These are phyloP conservation scores for Neurospora discreta DNA, from an alignment of 495 filamentous ascomycete species.

Conservation along the genomic window DNA sequence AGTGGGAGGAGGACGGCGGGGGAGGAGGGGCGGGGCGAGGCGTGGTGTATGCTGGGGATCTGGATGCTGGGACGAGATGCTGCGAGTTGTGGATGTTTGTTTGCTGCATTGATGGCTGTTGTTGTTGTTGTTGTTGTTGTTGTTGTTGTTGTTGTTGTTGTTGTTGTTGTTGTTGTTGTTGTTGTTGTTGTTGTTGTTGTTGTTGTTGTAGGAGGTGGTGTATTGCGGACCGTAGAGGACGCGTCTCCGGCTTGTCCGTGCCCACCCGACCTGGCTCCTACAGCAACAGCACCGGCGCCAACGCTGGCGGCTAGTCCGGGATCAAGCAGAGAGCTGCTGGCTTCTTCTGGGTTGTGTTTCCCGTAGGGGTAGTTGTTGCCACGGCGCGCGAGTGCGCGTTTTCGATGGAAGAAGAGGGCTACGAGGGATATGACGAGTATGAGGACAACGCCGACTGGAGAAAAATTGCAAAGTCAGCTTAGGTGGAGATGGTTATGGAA, in stretches of 20 bases:
- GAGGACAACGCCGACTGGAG: background rate
- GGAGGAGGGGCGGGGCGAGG: background rate
- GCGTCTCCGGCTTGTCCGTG: background rate
- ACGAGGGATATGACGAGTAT: background rate
- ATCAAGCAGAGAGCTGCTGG: background rate
- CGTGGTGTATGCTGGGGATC: background rate
- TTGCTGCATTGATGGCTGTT: background rate
- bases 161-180: background rate
- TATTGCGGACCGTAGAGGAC: background rate
- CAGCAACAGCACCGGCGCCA: background rate
- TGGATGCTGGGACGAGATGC: background rate
- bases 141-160: background rate
- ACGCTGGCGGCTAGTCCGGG: background rate
- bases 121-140: background rate
- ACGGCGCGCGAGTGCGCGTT: background rate
- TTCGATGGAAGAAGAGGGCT: background rate
- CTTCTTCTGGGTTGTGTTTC: background rate
- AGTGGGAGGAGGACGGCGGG: background rate
- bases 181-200: background rate
- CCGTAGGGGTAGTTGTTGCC: background rate
- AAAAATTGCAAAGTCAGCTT: background rate
- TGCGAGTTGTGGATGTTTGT: background rate
- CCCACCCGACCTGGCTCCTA: background rate
- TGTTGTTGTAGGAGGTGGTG: background rate
- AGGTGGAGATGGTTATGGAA: background rate